Evolutionary conservation across 2,329 filamentous ascomycete species (phyloP).

Genomic region (Juglanconis oblonga): DNA sequence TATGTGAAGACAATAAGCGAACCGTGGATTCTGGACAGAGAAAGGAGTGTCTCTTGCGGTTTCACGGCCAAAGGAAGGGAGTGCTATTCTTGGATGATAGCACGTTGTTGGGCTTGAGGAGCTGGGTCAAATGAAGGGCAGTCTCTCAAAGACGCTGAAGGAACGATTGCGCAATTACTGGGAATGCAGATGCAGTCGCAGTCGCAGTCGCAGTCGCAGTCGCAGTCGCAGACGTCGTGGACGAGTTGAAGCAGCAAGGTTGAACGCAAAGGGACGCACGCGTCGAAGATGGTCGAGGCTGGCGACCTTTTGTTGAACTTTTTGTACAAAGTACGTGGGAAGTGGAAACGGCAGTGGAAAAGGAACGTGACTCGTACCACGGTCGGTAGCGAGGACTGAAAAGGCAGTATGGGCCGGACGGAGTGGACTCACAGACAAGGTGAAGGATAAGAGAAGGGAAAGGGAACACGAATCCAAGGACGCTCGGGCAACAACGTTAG

Average conservation of each 20-base stretch:
- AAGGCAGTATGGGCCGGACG: neutral
- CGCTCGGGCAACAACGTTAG: neutral
- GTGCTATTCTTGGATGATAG: neutral
- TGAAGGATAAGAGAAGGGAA: neutral
- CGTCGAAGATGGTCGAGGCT: constrained; percentile 13
- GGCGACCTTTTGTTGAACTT: constrained; percentile 11
- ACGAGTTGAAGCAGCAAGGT: neutral
- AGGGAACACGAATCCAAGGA: neutral
- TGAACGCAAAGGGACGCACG: neutral
- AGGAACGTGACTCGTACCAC: constrained; percentile 5
- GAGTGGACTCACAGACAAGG: neutral
- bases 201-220: constrained; percentile 27
- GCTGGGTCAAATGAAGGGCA: constrained; percentile 22
- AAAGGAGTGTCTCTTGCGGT: constrained; percentile 15
- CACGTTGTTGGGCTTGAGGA: neutral
- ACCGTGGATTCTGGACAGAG: neutral
- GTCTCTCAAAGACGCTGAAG: constrained; percentile 54
- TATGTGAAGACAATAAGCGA: neutral
- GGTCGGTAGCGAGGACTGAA: neutral
- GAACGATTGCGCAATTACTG: constrained; percentile 29
- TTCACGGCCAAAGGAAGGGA: constrained; percentile 10
- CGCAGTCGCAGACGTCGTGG: constrained; percentile 22
- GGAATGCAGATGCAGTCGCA: constrained; percentile 26
- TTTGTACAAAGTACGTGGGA: neutral
- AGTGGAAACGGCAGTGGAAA: neutral